Evolutionary conservation across 768 basidiomycete species (phyloP), one percentile per base, ranked within the genome.

Genomic region (Hypsizygus marmoreus): DNA sequence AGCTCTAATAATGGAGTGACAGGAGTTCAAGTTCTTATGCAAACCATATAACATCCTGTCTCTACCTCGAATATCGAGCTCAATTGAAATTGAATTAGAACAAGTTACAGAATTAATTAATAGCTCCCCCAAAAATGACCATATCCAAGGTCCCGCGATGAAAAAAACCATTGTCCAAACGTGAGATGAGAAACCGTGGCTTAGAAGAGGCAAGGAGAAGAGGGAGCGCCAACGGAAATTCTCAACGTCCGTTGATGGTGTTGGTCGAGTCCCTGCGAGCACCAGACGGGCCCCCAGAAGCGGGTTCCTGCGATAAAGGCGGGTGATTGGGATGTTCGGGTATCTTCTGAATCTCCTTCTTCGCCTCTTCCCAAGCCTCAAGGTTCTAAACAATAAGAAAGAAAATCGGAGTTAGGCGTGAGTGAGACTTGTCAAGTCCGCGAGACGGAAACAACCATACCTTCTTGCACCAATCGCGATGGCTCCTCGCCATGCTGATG

Each of bases 381-480:
- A 99, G 74, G 69, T 98, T 99, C 95, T 97, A 55, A 32, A 44
- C 19, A 38, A 40, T 31, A 43, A n/a, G 30, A 3, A 36, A 41
- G 26, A 31, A 40, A 34, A 29, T 26, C 44, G 40, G 54, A 40
- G 9, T 24, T 22, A 29, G 30, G 28, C 28, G 32, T 19, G 16
- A n/a, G 24, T 22, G 16, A 14, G 11, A 25, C 4, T 4, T 25
- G 17, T 13, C n/a, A 34, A 32, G 50, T n/a, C n/a, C n/a, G n/a
- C n/a, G 32, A 37, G 38, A 38, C 33, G 19, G 19, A 46, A 50
- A 40, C 28, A 16, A 33, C 40, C 59, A 22, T 49, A 93, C 95
- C 84, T 94, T 91, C 73, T 89, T 86, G 66, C 93, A 95, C 95
- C 95, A 98, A 56, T 98, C 97, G 39, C 88, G 80, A 65, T 99